These are phyloP conservation scores for Vanrija sp. DNA, from an alignment of 1,284 basidiomycete genomes.

Conservation along the genomic window DNA sequence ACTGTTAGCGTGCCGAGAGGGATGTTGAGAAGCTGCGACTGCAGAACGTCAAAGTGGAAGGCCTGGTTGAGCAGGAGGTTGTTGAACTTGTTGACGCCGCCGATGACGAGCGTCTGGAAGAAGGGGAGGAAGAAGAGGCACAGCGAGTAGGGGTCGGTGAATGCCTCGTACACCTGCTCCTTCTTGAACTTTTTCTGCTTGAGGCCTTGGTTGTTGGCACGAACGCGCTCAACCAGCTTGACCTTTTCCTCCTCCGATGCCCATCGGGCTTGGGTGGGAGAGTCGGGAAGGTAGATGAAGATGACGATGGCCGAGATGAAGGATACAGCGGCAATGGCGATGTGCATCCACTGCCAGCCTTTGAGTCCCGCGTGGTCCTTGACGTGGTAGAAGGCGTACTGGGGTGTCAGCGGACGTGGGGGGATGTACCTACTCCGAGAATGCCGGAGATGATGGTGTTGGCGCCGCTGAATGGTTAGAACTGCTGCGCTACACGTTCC, in stretches of 20 bases:
- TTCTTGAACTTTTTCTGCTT: conserved; percentile 17
- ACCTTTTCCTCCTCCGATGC: conserved; percentile 23
- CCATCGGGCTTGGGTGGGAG: conserved; percentile 25
- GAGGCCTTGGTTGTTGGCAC: conserved; percentile 32
- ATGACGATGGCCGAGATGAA: conserved; percentile 2
- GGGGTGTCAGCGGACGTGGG: conserved; percentile 12
- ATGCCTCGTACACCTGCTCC: background rate
- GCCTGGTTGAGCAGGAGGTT: conserved; percentile 24
- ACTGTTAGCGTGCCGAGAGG: conserved; percentile 18
- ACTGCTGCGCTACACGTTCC: too few species aligned
- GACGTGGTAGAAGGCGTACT: conserved; percentile 25
- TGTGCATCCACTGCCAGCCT: conserved; percentile 33
- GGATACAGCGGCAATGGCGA: conserved; percentile 23
- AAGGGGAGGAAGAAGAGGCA: conserved; percentile 3
- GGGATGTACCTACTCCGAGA: background rate
- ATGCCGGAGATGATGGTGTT: conserved; percentile 2
- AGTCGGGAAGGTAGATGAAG: conserved; percentile 27
- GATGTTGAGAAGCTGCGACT: conserved; percentile 23
- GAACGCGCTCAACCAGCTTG: conserved; percentile 29
- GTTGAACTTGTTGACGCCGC: conserved; percentile 29
- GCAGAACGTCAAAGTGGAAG: conserved; percentile 18
- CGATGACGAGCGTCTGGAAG: conserved; percentile 21
- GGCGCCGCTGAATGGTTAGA: background rate
- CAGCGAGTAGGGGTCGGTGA: background rate
- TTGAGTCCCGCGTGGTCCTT: conserved; percentile 8